These are phyloP conservation scores for Taiozyma sp. DNA, from an alignment of 1,139 yeast genomes.

Conservation along the genomic window DNA sequence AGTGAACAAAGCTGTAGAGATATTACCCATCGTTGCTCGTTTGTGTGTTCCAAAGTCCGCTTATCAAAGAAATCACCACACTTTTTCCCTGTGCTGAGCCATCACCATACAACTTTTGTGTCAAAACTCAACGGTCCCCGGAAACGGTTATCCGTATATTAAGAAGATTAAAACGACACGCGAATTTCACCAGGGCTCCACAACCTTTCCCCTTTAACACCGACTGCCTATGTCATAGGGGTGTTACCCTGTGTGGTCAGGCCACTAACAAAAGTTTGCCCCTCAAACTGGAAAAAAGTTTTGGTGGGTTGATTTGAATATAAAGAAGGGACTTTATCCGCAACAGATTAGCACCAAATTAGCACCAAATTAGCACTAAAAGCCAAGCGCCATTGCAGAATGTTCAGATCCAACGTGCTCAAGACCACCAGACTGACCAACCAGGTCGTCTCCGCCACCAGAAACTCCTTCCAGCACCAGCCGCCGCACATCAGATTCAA, in stretches of 20 bases:
- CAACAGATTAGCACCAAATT: not conserved
- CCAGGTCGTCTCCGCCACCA: slow-evolving; percentile 23
- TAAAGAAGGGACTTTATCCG: not conserved
- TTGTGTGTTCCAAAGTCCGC: too few species aligned
- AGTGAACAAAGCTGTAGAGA: too few species aligned
- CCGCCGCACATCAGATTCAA: slow-evolving; percentile 19
- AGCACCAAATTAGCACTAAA: not conserved
- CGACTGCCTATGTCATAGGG: not conserved
- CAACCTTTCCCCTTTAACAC: not conserved
- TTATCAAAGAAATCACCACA: too few species aligned
- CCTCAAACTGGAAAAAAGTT: not conserved
- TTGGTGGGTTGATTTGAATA: not conserved
- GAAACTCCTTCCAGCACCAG: slow-evolving; percentile 23
- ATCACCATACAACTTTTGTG: not conserved
- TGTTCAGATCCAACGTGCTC: slow-evolving; percentile 24
- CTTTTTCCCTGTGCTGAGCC: not conserved
- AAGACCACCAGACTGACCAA: slow-evolving; percentile 23
- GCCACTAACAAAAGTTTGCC: not conserved
- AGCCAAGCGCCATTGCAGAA: slow-evolving; percentile 1
- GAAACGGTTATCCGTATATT: not conserved
- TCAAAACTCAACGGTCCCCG: not conserved
- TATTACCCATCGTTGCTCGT: too few species aligned
- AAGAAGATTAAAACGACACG: not conserved
- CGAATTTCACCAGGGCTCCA: not conserved
- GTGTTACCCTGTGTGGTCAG: not conserved